phyloP scores from a whole-genome alignment of 2,329 filamentous ascomycete species.

The Aschersonia sp. region DNA sequence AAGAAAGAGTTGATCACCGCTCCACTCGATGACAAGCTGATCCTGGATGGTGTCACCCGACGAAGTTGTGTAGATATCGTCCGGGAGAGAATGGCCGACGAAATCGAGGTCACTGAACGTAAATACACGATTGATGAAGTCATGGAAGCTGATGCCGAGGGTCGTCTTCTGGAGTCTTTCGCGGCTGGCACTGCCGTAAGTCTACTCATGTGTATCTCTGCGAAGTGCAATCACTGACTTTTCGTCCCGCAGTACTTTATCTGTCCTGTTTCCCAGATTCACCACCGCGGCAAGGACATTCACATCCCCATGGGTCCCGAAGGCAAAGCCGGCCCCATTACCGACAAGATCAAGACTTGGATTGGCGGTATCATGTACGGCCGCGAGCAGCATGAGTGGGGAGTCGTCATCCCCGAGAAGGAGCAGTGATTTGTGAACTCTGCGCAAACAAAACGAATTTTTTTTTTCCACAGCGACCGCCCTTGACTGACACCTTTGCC shows the following conservation, averaged over 20 bases:
- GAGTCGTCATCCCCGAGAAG: constrained; percentile 51
- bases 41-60: constrained; percentile 80
- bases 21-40: constrained; percentile 67
- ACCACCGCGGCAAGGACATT: constrained; percentile 51
- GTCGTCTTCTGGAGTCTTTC: constrained; percentile 71
- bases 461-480: background rate
- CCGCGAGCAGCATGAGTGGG: constrained; percentile 53
- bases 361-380: constrained; percentile 65
- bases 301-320: constrained; percentile 43
- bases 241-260: constrained; percentile 47
- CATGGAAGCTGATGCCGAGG: constrained; percentile 56
- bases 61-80: constrained; percentile 65
- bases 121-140: constrained; percentile 74
- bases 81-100: constrained; percentile 41
- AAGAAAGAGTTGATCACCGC: constrained; percentile 64
- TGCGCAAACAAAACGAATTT: too few species aligned
- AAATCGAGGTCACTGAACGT: constrained; percentile 63
- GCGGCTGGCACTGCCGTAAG: constrained; percentile 73
- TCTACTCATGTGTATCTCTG: background rate
- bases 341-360: constrained; percentile 50
- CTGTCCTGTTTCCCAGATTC: constrained; percentile 51
- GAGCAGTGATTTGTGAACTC: constrained; percentile 13
- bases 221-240: background rate
- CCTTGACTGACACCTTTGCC: background rate
- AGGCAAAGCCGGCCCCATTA: constrained; percentile 36